These are phyloP conservation scores for Yamadazyma aaseri DNA, from an alignment of 1,139 yeast genomes.

Conservation along the genomic window DNA sequence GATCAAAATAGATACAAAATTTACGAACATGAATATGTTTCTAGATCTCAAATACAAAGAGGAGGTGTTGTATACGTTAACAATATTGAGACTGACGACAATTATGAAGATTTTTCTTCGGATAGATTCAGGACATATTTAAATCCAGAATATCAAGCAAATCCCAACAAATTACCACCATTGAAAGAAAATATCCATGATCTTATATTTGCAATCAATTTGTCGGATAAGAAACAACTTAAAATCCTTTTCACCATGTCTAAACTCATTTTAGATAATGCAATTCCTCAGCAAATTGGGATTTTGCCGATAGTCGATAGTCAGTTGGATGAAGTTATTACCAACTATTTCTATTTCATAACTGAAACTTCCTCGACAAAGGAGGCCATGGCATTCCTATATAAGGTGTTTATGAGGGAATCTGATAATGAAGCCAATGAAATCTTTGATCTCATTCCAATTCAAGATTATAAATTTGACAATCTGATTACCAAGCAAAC, in stretches of 20 bases:
- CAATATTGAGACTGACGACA: slow-evolving; percentile 64
- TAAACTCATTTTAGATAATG: slow-evolving; percentile 51
- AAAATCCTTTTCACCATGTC: slow-evolving; percentile 48
- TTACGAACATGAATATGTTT: slow-evolving; percentile 31
- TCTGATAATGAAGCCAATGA: slow-evolving; percentile 24
- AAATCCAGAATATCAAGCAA: slow-evolving; percentile 23
- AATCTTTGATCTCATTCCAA: slow-evolving; percentile 23
- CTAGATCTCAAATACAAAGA: slow-evolving; percentile 19
- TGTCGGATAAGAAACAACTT: slow-evolving; percentile 51
- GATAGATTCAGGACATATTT: slow-evolving; percentile 44
- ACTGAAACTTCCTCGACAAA: slow-evolving; percentile 27
- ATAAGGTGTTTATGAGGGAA: slow-evolving; percentile 32
- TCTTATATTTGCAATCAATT: slow-evolving; percentile 66
- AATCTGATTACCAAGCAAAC: slow-evolving; percentile 23
- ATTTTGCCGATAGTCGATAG: slow-evolving; percentile 57
- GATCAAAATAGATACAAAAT: slow-evolving; percentile 40
- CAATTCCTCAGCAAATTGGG: slow-evolving; percentile 80
- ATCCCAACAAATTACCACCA: slow-evolving; percentile 64
- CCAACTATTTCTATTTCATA: slow-evolving; percentile 35
- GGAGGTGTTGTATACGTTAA: slow-evolving; percentile 70
- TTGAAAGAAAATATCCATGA: slow-evolving; percentile 76
- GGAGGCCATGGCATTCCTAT: slow-evolving; percentile 44
- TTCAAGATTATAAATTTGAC: slow-evolving; percentile 23
- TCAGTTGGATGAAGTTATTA: slow-evolving; percentile 29
- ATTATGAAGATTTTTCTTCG: slow-evolving; percentile 47